Conservation (phyloP, 208 protist species). For the Naegleria lovaniensis region DNA sequence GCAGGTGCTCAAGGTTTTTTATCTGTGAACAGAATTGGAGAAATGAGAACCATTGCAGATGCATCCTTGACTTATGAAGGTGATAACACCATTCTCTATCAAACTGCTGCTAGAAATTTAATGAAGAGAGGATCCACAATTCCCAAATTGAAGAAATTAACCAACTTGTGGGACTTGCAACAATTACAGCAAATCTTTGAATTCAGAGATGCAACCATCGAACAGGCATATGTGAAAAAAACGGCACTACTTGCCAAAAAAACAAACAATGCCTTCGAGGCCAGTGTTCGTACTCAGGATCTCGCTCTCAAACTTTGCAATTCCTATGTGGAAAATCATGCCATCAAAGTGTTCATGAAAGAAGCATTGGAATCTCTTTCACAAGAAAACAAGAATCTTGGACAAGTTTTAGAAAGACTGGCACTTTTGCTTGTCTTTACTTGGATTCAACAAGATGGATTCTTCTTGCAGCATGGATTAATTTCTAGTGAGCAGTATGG, state of each 20-base stretch:
- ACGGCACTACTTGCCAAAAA: no score
- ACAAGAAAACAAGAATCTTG: neutral
- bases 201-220: neutral
- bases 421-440: neutral
- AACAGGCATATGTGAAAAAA: neutral
- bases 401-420: neutral
- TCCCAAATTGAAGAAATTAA: neutral
- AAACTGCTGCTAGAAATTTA: neutral
- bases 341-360: neutral
- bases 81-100: neutral
- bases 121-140: neutral
- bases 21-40: neutral
- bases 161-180: neutral
- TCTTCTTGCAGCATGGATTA: neutral
- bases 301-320: neutral
- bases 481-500: neutral
- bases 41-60: conserved; percentile 7
- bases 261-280: neutral
- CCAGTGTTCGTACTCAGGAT: neutral
- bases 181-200: neutral
- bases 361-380: neutral
- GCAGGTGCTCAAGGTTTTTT: conserved; percentile 21
- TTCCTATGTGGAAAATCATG: neutral
- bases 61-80: neutral
- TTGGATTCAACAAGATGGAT: conserved; percentile 17